Evolutionary conservation across 495 filamentous ascomycete species (phyloP).

Genomic region (Rhizodiscina lignyota): DNA sequence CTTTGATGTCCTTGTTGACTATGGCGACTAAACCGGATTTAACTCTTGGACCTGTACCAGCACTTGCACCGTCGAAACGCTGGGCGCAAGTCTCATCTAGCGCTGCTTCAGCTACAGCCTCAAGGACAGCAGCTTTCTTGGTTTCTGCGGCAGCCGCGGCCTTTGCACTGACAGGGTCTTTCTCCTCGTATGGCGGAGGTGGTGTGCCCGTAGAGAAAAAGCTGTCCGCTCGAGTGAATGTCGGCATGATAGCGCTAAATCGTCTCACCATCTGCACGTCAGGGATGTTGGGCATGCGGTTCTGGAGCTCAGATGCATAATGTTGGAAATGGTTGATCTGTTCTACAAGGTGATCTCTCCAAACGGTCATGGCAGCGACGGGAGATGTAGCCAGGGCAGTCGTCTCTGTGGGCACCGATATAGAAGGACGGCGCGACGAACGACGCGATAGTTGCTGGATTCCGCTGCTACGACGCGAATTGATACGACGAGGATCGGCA

Average conservation of each 20-base stretch:
- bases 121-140: constrained; percentile 42
- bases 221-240: too few species aligned
- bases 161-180: constrained; percentile 34
- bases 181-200: constrained; percentile 47
- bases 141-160: too few species aligned
- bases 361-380: constrained; percentile 46
- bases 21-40: not conserved
- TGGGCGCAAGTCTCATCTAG: constrained; percentile 51
- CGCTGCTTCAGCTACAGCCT: constrained; percentile 46
- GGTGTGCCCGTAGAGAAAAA: constrained; percentile 35
- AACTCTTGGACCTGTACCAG: constrained; percentile 3
- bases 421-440: constrained; percentile 3
- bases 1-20: constrained; percentile 16
- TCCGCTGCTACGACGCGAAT: not conserved
- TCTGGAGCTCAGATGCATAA: not conserved
- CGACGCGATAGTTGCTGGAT: constrained; percentile 15
- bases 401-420: constrained; percentile 8
- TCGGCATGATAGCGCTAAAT: too few species aligned
- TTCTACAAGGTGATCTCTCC: constrained; percentile 57
- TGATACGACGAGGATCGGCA: too few species aligned
- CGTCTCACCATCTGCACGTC: too few species aligned
- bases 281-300: constrained; percentile 29
- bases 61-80: constrained; percentile 24
- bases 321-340: constrained; percentile 74
- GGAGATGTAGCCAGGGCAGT: constrained; percentile 16